Base-by-base conservation (phyloP, 352 stramenopile species). In the Pythium aquatile region DNA sequence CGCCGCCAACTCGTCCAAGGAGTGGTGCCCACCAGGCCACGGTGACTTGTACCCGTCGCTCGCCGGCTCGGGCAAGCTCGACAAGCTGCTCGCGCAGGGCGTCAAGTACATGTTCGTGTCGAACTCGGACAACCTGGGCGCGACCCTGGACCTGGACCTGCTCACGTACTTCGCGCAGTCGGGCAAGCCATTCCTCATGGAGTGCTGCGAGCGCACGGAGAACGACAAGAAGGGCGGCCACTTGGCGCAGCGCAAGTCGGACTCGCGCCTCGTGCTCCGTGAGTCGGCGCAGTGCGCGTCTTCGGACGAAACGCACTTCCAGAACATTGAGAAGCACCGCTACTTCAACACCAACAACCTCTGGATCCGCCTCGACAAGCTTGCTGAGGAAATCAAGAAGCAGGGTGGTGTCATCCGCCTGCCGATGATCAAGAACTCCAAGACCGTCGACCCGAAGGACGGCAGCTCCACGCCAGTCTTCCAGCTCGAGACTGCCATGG, bases 141-240 rank as follows among this genome's bases (percentile, higher is more conserved):
- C 85, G 20, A 92, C 81, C 17, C 75, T 95, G 14, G 87, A 95
- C 65, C 60, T 95, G 55, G 87, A 93, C 55, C 65, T 95, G 63
- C 72, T 95, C n/a, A 93, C 87, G 57, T 93, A 95, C 78, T 95
- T 95, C 56, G 87, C 87, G 51, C 74, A 95, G 61, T 96, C 96
- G 69, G 81, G 85, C 70, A 94, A 91, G 66, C 84, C 83, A 7
- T 94, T 95, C 76, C 74, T 94, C 61, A 95, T 97, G 82, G 97
- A 99, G 74, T 98, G 96, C 75, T 99, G 96, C 69, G 92, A 98
- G 72, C 91, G 97, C 67, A 99, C 97, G 33, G 96, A 98, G 73
- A 98, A 98, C 72, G 97, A 99, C 84, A 99, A 99, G 88, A 99
- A 99, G 87, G 97, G 97, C 51, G 97, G 97, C 24, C 97, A 99